These are phyloP conservation scores for Ophiostoma novo-ulmi DNA, from an alignment of 2,329 filamentous ascomycete species.

Conservation along the genomic window DNA sequence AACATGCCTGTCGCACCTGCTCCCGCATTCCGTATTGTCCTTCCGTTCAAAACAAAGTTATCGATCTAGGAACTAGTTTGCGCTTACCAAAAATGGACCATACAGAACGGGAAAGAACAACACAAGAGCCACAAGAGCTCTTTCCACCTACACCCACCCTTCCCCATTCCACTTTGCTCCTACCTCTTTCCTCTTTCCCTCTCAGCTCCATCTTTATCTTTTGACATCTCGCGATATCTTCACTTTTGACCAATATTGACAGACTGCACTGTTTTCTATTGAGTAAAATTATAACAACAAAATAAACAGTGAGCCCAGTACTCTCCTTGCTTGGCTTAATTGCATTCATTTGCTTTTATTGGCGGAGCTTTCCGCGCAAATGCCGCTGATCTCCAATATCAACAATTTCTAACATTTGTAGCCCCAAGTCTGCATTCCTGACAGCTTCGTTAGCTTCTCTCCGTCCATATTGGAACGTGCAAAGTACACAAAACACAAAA, in stretches of 20 bases:
- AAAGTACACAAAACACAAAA: neutral
- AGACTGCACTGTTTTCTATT: neutral
- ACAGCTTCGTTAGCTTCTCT: neutral
- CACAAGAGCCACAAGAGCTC: neutral
- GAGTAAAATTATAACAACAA: neutral
- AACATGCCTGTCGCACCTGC: constrained; percentile 18
- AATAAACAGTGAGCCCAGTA: neutral
- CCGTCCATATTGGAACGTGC: neutral
- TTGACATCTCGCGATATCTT: constrained; percentile 8
- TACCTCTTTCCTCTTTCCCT: neutral
- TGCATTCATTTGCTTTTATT: constrained; percentile 2
- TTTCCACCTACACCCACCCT: constrained; percentile 11
- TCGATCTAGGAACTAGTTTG: neutral
- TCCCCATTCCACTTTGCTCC: neutral
- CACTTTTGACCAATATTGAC: neutral
- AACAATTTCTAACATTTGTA: neutral
- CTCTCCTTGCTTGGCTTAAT: neutral
- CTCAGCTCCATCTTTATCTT: neutral
- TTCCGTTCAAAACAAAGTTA: constrained; percentile 20
- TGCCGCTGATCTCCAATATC: constrained; percentile 5
- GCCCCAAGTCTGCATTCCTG: neutral
- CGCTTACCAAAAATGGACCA: neutral
- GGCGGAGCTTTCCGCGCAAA: neutral
- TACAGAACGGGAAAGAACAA: neutral
- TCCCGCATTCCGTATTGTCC: constrained; percentile 16